These are phyloP conservation scores for Helianthus tuberosus DNA, from an alignment of 129 eudicot species.

Conservation along the genomic window DNA sequence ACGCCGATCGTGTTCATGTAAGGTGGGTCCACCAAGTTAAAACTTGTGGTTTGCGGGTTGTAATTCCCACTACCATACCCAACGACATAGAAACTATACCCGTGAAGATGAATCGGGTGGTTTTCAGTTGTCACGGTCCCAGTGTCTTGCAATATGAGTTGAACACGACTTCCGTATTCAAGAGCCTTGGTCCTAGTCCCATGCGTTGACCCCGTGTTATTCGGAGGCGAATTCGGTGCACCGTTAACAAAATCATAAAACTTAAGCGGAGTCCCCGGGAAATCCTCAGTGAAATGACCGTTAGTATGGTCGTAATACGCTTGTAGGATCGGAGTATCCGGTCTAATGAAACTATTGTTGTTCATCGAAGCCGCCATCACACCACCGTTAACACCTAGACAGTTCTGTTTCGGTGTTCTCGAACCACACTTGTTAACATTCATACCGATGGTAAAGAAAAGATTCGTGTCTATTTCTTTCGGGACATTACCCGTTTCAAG, in stretches of 20 bases:
- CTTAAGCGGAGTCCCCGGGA: slow-evolving; percentile 61
- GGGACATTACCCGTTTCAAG: slow-evolving; percentile 50
- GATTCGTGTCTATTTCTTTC: slow-evolving; percentile 60
- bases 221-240: slow-evolving; percentile 74
- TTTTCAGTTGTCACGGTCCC: slow-evolving; percentile 73
- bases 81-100: slow-evolving; percentile 74
- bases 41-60: slow-evolving; percentile 52
- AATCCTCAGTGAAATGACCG: slow-evolving; percentile 63
- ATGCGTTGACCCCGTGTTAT: slow-evolving; percentile 52
- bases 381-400: slow-evolving; percentile 63
- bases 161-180: slow-evolving; percentile 65
- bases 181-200: slow-evolving; percentile 69
- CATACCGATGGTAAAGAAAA: slow-evolving; percentile 70
- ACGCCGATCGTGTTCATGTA: slow-evolving; percentile 80
- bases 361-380: slow-evolving; percentile 85
- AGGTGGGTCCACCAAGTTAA: slow-evolving; percentile 81
- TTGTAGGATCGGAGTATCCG: slow-evolving; percentile 59
- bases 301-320: slow-evolving; percentile 56
- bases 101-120: slow-evolving; percentile 88
- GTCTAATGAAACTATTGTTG: slow-evolving; percentile 63
- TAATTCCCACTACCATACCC: slow-evolving; percentile 83
- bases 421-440: slow-evolving; percentile 64
- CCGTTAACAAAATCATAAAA: slow-evolving; percentile 79
- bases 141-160: slow-evolving; percentile 73
- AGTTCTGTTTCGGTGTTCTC: slow-evolving; percentile 50